These are phyloP conservation scores for Daedalea quercina DNA, from an alignment of 768 basidiomycete genomes.

Conservation along the genomic window DNA sequence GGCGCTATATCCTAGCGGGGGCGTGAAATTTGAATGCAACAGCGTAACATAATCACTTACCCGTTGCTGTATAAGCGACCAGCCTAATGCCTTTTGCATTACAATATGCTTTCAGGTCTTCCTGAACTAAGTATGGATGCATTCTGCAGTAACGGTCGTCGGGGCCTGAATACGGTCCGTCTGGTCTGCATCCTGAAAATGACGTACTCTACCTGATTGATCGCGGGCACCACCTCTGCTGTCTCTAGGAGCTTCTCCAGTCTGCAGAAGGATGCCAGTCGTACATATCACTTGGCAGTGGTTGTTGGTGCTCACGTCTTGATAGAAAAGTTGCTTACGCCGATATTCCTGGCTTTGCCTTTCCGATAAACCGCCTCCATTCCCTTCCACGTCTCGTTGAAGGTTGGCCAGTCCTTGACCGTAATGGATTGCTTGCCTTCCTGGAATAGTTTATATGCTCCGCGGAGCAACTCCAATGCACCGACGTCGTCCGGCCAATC, in stretches of 20 bases:
- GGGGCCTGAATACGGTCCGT: no score
- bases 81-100: conserved; percentile 41
- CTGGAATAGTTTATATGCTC: neutral
- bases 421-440: conserved; percentile 21
- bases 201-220: conserved; percentile 29
- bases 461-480: neutral
- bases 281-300: neutral
- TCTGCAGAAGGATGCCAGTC: conserved; percentile 6
- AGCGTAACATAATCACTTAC: conserved; percentile 16
- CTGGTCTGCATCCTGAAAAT: neutral
- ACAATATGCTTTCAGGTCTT: conserved; percentile 40
- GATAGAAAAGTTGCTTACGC: conserved; percentile 55
- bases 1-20: conserved; percentile 31
- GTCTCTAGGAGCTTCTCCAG: conserved; percentile 22
- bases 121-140: conserved; percentile 45
- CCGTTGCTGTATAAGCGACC: conserved; percentile 44
- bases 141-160: conserved; percentile 29
- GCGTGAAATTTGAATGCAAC: no score
- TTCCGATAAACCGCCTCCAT: conserved; percentile 43
- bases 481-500: neutral
- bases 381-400: conserved; percentile 41
- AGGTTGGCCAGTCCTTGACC: conserved; percentile 21
- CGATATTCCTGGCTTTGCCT: conserved; percentile 44
- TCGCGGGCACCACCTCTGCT: conserved; percentile 27
- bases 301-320: conserved; percentile 34